A percentile compares a stretch with the other conserved stretches of the same genome.
Conservation (phyloP, 768 basidiomycete species). For the Hebeloma cylindrosporum region DNA sequence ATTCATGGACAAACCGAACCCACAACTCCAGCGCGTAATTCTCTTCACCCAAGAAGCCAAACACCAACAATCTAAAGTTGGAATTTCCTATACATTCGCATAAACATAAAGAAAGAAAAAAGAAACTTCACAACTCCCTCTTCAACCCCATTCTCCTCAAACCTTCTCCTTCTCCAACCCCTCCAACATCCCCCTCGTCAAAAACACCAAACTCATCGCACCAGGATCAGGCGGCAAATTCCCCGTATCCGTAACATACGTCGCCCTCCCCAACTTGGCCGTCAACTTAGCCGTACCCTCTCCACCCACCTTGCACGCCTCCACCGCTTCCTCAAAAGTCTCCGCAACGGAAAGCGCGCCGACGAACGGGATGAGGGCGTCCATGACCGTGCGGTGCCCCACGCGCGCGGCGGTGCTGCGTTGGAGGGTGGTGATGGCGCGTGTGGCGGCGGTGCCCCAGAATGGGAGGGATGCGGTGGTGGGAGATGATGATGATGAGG, state of each 20-base stretch:
- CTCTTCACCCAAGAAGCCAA: no score
- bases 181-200: slow-evolving; percentile 1
- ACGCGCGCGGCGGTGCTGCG: slow-evolving; percentile 4
- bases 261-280: slow-evolving; percentile 4
- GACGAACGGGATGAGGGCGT: slow-evolving; percentile 5
- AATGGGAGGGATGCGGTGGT: no score
- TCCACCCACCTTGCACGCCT: slow-evolving; percentile 1
- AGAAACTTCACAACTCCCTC: no score
- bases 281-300: slow-evolving; percentile 2
- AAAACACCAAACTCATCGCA: slow-evolving; percentile 2
- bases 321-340: background rate
- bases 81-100: no score
- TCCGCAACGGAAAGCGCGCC: background rate
- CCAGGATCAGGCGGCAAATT: slow-evolving; percentile 3
- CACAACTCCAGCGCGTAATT: no score
- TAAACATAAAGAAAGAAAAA: no score
- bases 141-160: background rate
- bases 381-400: slow-evolving; percentile 2
- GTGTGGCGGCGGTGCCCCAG: background rate
- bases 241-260: slow-evolving; percentile 1
- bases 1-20: no score
- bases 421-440: background rate
- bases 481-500: background rate
- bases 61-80: no score
- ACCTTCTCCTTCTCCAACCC: slow-evolving; percentile 5